These are phyloP conservation scores for Diaporthe caulivora DNA, from an alignment of 2,329 filamentous ascomycete species.

Conservation along the genomic window DNA sequence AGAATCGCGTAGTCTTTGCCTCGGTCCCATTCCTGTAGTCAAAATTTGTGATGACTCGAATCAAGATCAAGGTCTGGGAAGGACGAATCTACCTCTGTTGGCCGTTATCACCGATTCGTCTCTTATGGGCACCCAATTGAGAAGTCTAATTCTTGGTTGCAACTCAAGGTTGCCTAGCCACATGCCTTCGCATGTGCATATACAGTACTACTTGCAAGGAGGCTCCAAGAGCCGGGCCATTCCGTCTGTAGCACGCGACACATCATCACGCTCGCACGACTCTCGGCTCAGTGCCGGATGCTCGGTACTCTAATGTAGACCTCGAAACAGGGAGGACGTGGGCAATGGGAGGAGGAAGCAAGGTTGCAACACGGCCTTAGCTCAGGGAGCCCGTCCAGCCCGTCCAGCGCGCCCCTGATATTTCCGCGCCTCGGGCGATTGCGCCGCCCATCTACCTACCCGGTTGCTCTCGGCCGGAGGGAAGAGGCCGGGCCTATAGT, in stretches of 20 bases:
- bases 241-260: constrained; percentile 18
- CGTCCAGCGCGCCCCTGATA: neutral
- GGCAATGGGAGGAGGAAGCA: neutral
- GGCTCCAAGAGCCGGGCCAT: neutral
- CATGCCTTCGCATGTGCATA: neutral
- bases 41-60: neutral
- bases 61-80: neutral
- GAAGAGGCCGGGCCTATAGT: neutral
- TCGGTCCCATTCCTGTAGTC: neutral
- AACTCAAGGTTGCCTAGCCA: neutral
- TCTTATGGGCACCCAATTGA: no score
- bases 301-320: constrained; percentile 3
- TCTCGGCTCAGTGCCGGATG: constrained; percentile 21
- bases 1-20: neutral
- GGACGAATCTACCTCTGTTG: neutral
- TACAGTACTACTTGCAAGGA: neutral
- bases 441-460: neutral
- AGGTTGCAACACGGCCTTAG: neutral
- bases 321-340: neutral
- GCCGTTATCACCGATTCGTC: neutral
- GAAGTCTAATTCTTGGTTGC: neutral
- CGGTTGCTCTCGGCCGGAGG: neutral
- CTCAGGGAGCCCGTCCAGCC: neutral
- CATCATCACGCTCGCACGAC: constrained; percentile 19
- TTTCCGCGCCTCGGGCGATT: constrained; percentile 14